Evolutionary conservation across 345 rosid species (phyloP), one percentile per base, ranked within the genome.

Genomic region (Melastoma malabathricum): DNA sequence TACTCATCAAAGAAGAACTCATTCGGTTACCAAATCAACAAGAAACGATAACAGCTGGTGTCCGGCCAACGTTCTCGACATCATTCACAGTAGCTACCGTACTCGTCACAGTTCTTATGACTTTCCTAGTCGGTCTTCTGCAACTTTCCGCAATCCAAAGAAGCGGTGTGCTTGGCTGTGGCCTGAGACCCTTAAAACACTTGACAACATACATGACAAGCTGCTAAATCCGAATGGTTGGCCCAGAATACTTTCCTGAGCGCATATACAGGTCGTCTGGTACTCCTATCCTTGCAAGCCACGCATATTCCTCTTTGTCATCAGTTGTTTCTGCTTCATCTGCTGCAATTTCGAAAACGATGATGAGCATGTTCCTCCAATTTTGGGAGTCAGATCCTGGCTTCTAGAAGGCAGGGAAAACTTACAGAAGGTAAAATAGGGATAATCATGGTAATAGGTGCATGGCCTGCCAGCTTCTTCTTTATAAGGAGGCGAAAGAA

Each of bases 231-330:
- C 39, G 55, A 61, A 85, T 64, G 39, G 62, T 44, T 8, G 95
- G 98, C 38, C 98, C 98, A 2, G 57, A 57, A 55, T 92, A 92
- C 44, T 47, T 56, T 17, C 86, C 95, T 0, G 64, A 54, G n/a
- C 79, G 88, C 98, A 92, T 92, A 56, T 81, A 73, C 27, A 92
- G 86, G 54, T 79, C 68, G 13, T 72, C 84, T 2, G 97, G 95
- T 6, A 88, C 69, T 14, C 68, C 76, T n/a, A 70, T 74, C 78
- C 82, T 81, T 2, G 81, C 83, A 47, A 92, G 95, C 98, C 97
- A 84, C 14, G 88, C 95, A 58, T 73, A 69, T 5, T 82, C 80
- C 55, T 80, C 94, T 65, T 68, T 72, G 14, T 78, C 76, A 50
- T 76, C 71, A n/a, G 51, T 59, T 8, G 41, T 56, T 57, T 63